A percentile compares a stretch with the other conserved stretches of the same genome.
phyloP scores from a whole-genome alignment of 2,329 filamentous ascomycete genomes.

The Blastomyces parvus region DNA sequence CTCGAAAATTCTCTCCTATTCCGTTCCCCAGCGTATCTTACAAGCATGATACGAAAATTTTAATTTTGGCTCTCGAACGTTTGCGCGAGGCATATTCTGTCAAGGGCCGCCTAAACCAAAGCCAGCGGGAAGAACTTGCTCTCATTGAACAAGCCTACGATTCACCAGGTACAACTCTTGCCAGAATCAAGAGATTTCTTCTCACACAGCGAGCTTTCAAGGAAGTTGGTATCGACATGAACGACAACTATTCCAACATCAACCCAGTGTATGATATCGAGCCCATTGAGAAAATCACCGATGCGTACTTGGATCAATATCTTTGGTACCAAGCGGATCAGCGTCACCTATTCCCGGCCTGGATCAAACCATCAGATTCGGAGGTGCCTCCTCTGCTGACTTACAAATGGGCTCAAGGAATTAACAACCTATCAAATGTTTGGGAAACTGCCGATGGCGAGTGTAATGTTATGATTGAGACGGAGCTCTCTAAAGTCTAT shows the following conservation, averaged over 20 bases:
- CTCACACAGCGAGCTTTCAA: constrained; percentile 97
- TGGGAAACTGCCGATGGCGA: constrained; percentile 93
- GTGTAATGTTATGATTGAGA: constrained; percentile 98
- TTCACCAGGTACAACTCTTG: constrained; percentile 88
- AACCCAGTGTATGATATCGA: constrained; percentile 99
- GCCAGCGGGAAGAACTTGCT: constrained; percentile 90
- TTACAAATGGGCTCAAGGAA: constrained; percentile 99
- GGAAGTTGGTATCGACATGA: constrained; percentile 99
- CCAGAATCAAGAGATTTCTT: constrained; percentile 94
- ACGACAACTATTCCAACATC: constrained; percentile 98
- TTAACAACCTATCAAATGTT: constrained; percentile 93
- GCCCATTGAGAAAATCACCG: constrained; percentile 98
- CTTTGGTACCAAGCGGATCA: constrained; percentile 99
- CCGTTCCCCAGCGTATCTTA: constrained; percentile 98
- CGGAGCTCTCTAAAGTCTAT: constrained; percentile 96
- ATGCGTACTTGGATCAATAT: constrained; percentile 97
- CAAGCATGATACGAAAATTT: constrained; percentile 98
- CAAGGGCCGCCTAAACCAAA: constrained; percentile 93
- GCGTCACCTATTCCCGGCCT: constrained; percentile 89
- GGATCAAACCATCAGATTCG: constrained; percentile 98
- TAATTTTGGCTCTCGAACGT: constrained; percentile 88
- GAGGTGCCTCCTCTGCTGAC: constrained; percentile 89
- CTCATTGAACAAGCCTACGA: constrained; percentile 98
- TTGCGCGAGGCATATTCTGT: constrained; percentile 94
- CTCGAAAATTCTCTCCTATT: constrained; percentile 95